phyloP scores from a whole-genome alignment of 2,329 filamentous ascomycete genomes.

The Aspergillus fumigatus region DNA sequence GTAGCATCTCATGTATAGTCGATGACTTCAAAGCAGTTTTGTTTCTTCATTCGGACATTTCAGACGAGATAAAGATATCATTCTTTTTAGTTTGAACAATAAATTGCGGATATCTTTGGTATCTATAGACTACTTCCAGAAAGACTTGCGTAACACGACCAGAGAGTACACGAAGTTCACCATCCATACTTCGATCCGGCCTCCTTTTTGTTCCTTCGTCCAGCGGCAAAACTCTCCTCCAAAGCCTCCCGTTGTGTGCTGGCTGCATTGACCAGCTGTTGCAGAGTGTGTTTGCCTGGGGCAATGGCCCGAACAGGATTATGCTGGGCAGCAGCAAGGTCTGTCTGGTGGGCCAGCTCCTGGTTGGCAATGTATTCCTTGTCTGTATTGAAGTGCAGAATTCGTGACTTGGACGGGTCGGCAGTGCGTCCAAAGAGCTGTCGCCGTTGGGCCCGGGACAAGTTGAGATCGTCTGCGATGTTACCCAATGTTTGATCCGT shows the following conservation, averaged over 20 bases:
- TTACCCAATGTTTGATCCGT: conserved; percentile 56
- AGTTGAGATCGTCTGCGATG: conserved; percentile 72
- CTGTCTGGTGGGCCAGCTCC: conserved; percentile 60
- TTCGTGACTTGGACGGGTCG: conserved; percentile 52
- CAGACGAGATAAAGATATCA: neutral
- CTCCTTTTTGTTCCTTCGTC: conserved; percentile 73
- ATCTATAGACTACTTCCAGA: conserved; percentile 4
- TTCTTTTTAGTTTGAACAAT: neutral
- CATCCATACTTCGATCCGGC: conserved; percentile 82
- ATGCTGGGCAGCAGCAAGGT: conserved; percentile 54
- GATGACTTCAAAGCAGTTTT: neutral
- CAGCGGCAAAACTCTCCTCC: conserved; percentile 85
- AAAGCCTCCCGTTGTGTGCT: conserved; percentile 78
- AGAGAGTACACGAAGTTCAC: conserved; percentile 35
- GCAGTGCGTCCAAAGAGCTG: conserved; percentile 74
- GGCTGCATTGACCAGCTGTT: conserved; percentile 80
- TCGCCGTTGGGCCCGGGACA: conserved; percentile 70
- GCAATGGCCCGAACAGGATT: conserved; percentile 79
- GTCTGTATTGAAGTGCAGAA: conserved; percentile 87
- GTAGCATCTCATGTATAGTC: neutral
- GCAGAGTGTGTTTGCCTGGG: conserved; percentile 83
- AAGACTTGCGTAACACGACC: neutral
- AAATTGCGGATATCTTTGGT: conserved; percentile 5
- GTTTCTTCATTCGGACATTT: neutral
- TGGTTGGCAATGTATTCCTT: conserved; percentile 84